Evolutionary conservation across 2,329 filamentous ascomycete species (phyloP).

Genomic region (Aspergillus sergii): DNA sequence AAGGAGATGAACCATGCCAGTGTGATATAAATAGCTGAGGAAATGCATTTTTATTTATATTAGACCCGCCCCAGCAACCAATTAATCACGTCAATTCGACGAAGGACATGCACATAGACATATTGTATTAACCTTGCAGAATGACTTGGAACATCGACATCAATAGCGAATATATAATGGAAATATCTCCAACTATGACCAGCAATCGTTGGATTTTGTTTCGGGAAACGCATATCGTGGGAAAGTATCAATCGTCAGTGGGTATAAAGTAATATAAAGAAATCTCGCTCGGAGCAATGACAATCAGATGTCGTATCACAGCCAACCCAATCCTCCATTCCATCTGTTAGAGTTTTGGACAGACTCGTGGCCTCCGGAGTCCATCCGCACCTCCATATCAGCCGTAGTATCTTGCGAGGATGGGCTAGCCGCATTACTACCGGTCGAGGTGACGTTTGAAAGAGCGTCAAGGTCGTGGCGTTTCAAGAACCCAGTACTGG

Average conservation of each 20-base stretch:
- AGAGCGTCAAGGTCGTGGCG: slow-evolving; percentile 21
- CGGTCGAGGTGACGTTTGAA: slow-evolving; percentile 19
- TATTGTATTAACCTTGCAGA: neutral
- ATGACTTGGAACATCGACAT: neutral
- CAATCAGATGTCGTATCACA: slow-evolving; percentile 20
- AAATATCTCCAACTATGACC: slow-evolving; percentile 4
- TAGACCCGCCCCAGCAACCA: neutral
- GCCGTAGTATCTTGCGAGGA: slow-evolving; percentile 20
- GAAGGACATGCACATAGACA: neutral
- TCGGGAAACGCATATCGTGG: neutral
- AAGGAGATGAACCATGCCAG: neutral
- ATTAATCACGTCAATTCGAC: neutral
- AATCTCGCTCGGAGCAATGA: neutral
- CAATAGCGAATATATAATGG: neutral
- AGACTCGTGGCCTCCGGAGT: slow-evolving; percentile 28
- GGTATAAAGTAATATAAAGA: neutral
- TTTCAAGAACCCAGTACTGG: slow-evolving; percentile 22
- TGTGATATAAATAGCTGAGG: neutral
- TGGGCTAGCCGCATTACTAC: slow-evolving; percentile 27
- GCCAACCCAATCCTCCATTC: slow-evolving; percentile 36
- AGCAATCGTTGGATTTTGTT: slow-evolving; percentile 1
- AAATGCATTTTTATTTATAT: neutral
- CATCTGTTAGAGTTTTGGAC: slow-evolving; percentile 25
- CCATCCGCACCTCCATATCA: slow-evolving; percentile 37
- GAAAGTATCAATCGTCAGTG: neutral